Base-by-base conservation (phyloP, 2,329 filamentous ascomycete genomes). In the Aspergillus unguis region DNA sequence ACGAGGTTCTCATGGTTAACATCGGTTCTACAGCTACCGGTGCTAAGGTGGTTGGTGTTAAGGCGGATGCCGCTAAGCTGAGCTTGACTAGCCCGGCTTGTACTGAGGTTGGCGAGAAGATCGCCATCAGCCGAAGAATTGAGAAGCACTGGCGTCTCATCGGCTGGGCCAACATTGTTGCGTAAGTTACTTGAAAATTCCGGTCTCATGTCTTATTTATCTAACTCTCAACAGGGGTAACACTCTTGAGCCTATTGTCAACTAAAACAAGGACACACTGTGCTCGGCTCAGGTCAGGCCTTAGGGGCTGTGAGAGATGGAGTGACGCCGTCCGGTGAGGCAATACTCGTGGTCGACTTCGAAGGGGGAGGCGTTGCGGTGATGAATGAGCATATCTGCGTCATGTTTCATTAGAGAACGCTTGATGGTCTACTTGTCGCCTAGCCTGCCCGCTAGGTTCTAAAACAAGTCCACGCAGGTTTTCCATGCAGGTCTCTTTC, bases 1-100 rank as follows among this genome's bases (percentile, higher is more conserved):
- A 96, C 77, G 94, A 99, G 75, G 91, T 97, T 67, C 87, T 99
- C 75, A 97, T 99, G 94, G 94, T 99, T 62, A 99, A 99, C 81
- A 99, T 99, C 71, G 94, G 94, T 57, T 96, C 90, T 35, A 97
- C 92, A 7, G 95, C 94, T 43, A 96, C 92, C 10, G 94, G 94
- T 75, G 94, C 94, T 62, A 99, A 97, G 84, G 90, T 99, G 49
- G 84, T 94, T 54, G 92, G 90, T 66, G 95, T 97, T 71, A 96
- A 94, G 83, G 92, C 92, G 68, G 94, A 99, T 82, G 92, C 92
- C 53, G 94, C 94, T 53, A 96, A 96, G 80, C 82, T 99, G 62
- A 87, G 90, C 55, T 80, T 99, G 64, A 97, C 92, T 56, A 92
- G 85, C 71, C 92, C 92, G 41, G 94, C 94, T 53, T 99, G 94